Evolutionary conservation across 768 basidiomycete species (phyloP), one percentile per base, ranked within the genome.

Genomic region (Cubamyces sp.): DNA sequence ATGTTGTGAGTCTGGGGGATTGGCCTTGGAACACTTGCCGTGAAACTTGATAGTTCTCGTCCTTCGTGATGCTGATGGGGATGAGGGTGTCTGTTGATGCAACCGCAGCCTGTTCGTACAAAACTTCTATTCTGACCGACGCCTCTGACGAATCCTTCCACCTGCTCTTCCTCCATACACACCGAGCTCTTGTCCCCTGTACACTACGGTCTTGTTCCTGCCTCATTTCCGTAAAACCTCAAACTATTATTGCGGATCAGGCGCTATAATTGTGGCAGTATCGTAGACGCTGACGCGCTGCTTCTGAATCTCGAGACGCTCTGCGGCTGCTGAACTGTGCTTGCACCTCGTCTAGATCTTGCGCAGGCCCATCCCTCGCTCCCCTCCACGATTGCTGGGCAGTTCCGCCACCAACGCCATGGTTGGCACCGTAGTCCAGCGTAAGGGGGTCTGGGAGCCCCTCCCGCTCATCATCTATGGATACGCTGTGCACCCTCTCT

Each of bases 401-500:
- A 28, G 60, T 43, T 30, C 45, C 53, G 23, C 30, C 21, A 1
- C 50, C 30, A 42, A 48, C 51, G 56, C 55, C 56, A 68, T 68
- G 67, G 54, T 30, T 23, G 54, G 61, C 56, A 46, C 55, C 51
- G 46, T 45, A 25, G 55, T 56, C 28, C 64, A 58, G 49, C 61
- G 70, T 4, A 75, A 77, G 62, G 82, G 83, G 65, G 75, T 78
- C 14, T 87, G 86, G 86, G 84, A 87, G 51, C 86, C 87, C 21
- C 79, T 88, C 21, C 84, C 87, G 1, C 80, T 82, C 72, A 87
- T 96, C 68, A 83, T 93, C n/a, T 96, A 95, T 73, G 94, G 94
- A 48, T 94, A 95, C 77, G 93, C 91, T 26, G 84, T 92, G 58
- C 90, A 96, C 67, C 92, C 94, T 3, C 84, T 94, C 46, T 81